Evolutionary conservation across 2,329 filamentous ascomycete species (phyloP), one percentile per base, ranked within the genome.

Genomic region (Xylaria multiplex): DNA sequence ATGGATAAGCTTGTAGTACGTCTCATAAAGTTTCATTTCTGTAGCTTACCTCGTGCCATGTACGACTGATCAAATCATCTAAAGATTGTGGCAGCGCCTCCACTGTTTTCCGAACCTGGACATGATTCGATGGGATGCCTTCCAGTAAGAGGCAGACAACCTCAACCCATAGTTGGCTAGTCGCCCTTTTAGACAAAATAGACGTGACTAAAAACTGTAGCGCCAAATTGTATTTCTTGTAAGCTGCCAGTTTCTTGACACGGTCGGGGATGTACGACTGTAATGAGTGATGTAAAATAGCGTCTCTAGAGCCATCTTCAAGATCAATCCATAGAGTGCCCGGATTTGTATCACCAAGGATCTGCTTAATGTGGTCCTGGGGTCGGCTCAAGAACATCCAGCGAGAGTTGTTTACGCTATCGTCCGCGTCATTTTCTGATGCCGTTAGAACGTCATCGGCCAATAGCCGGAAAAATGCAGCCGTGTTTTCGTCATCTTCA

Each of bases 311-410:
- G 8, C 52, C 52, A 22, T 55, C 52, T 55, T 55, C 52, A 14
- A 55, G 52, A n/a, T 55, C 35, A 6, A 55, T 27, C 35, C 52
- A 55, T 1, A 42, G n/a, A 2, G 13, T 42, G n/a, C 22, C 22
- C 1, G n/a, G 24, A 11, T 27, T 42, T 13, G 11, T 13, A 6
- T 42, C 13, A 19, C 19, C 32, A 16, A 55, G 52, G 5, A 55
- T n/a, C 35, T 27, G 3, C 22, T 42, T 55, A 8, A 55, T 55
- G 22, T 55, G 52, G 9, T 55, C 52, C 52, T 42, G n/a, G 8
- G 52, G 35, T 1, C 52, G 52, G 35, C 52, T 55, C 32, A 55
- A 55, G 22, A 40, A 55, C 52, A 55, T 55, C 52, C 52, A 55
- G 9, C 52, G 52, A 42, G 35, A 55, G n/a, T 55, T 55, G 24